Percentiles rank a stretch among this genome's conserved stretches.
phyloP scores from a whole-genome alignment of 1,139 yeast species.

The Suhomyces chickasaworum region DNA sequence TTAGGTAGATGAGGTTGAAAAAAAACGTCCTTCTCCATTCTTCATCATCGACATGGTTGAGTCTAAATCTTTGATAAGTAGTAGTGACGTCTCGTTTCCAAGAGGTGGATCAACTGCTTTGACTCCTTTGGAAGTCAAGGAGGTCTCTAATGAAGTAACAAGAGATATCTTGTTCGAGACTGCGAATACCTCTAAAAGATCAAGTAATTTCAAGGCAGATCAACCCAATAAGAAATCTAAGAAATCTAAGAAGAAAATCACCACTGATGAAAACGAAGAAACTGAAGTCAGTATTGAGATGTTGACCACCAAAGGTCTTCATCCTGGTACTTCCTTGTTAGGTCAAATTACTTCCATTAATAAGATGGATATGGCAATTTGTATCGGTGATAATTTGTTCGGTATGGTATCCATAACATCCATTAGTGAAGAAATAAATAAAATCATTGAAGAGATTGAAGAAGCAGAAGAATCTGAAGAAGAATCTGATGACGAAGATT shows the following conservation, averaged over 20 bases:
- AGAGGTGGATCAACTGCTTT: constrained; percentile 91
- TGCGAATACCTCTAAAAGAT: constrained; percentile 36
- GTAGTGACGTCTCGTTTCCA: constrained; percentile 79
- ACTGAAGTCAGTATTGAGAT: constrained; percentile 54
- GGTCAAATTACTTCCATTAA: constrained; percentile 72
- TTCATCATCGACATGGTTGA: constrained; percentile 13
- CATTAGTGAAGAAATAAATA: constrained; percentile 65
- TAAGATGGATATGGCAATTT: constrained; percentile 62
- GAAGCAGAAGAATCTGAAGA: constrained; percentile 46
- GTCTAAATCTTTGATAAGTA: constrained; percentile 27
- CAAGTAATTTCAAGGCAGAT: constrained; percentile 27
- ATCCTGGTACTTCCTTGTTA: constrained; percentile 70
- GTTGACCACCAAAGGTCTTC: constrained; percentile 59
- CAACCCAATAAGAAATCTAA: constrained; percentile 27
- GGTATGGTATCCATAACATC: constrained; percentile 82
- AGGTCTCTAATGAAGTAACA: constrained; percentile 89
- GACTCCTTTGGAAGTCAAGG: constrained; percentile 88
- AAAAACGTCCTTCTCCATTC: constrained; percentile 9
- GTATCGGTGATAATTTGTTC: constrained; percentile 79
- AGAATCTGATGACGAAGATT: constrained; percentile 48
- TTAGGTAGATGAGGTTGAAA: constrained; percentile 12
- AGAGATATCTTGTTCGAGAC: constrained; percentile 78
- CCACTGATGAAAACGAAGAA: constrained; percentile 26
- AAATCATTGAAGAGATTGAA: constrained; percentile 54
- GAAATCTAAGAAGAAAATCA: constrained; percentile 37